Base-by-base conservation (phyloP, 169 alveolate species). In the Plasmodium knowlesi region DNA sequence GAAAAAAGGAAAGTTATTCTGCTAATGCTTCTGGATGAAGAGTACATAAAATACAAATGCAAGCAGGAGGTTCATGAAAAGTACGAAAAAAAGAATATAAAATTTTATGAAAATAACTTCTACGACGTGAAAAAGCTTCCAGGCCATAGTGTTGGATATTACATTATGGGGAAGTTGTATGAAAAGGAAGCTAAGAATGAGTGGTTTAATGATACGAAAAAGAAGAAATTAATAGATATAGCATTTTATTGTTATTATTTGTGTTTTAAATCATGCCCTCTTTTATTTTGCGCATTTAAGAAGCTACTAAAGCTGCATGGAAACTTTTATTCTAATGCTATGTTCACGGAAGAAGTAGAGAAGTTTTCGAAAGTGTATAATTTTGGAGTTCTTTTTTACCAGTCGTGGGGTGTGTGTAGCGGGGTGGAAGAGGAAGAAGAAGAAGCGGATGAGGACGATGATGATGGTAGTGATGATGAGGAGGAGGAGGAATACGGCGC, bases 81-180 rank as follows among this genome's bases (percentile, higher is more conserved):
- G 39, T 82, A 82, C 70, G 79, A 82, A 16, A 53, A 82, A 57
- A 82, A 82, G 53, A 53, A 88, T 88, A 57, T 88, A 25, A 22
- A 88, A 30, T 14, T 78, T 78, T 88, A 88, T 88, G 80, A 50
- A 50, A 34, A 88, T 16, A 88, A 37, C 19, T 88, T 78, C 78
- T 57, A 88, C 72, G 53, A 88, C 78, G 85, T 88, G 19, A 57
- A 88, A 76, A 37, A 43, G 28, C 32, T 88, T 12, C 94, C 94
- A 22, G 94, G 94, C 1, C 81, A 88, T 76, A 88, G 94, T 78
- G 82, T 39, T 22, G 94, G 83, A 19, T 88, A 88, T 88, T 88
- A 88, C 34, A 78, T 88, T 30, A 32, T 88, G 73, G 94, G 94
- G 19, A 88, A 88, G 78, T 32, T 88, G 70, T 88, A 61, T 43